Evolutionary conservation across 306 rosid species (phyloP), one percentile per base, ranked within the genome.

Genomic region (Vachellia pachyceras): DNA sequence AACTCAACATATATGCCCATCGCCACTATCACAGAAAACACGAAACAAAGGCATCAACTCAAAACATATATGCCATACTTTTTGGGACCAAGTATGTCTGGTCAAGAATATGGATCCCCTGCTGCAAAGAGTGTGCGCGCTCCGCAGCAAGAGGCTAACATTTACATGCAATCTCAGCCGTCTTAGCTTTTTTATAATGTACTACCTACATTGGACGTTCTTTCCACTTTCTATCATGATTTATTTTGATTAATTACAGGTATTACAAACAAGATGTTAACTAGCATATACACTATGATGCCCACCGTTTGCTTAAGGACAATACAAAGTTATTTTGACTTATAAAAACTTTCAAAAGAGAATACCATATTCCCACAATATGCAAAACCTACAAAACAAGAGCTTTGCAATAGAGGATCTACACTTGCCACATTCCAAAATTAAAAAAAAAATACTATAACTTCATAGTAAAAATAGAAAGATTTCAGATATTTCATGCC

Each of bases 31-130:
- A n/a, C n/a, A n/a, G n/a, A n/a, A n/a, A n/a, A n/a, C n/a, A n/a
- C n/a, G 35, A 57, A 35, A n/a, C 9, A 71, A 64, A 47, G 14
- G 35, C 18, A 50, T 18, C 22, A 22, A 29, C 35, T 11, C 58
- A 5, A 11, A 69, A 23, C 81, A 82, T n/a, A 13, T 67, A 35
- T 72, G 64, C 54, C 72, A 80, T 47, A 75, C 65, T 8, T 68
- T 41, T 18, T 10, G 36, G 52, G 36, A 9, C 18, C 50, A 68
- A 40, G 50, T 20, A 44, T 4, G 45, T 39, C n/a, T 58, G 6
- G 22, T 50, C 8, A 1, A n/a, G 23, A 54, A 54, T 54, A 54
- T n/a, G 61, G 61, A 54, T 18, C 25, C 11, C n/a, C 25, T 54
- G 1, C 22, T n/a, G 61, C 61, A 50, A 1, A 29, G 58, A 50